Evolutionary conservation across 345 rosid species (phyloP).

Genomic region (Boechera stricta): DNA sequence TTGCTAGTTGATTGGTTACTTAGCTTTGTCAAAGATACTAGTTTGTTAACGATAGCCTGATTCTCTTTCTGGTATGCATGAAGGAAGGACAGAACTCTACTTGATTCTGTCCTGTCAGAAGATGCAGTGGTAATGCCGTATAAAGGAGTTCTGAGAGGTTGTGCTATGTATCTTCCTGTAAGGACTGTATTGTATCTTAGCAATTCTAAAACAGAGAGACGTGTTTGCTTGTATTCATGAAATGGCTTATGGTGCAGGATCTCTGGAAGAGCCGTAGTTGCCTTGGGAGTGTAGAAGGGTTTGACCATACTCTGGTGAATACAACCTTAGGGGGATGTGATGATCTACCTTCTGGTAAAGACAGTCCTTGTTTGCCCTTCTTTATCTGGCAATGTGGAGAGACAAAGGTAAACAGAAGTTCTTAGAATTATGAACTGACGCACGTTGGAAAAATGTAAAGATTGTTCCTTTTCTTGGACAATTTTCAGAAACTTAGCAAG

Average conservation of each 20-base stretch:
- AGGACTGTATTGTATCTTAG: constrained; percentile 42
- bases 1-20: constrained; percentile 19
- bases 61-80: constrained; percentile 29
- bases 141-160: constrained; percentile 77
- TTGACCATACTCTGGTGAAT: constrained; percentile 83
- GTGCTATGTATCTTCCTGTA: constrained; percentile 91
- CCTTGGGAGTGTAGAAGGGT: constrained; percentile 80
- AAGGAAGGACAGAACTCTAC: constrained; percentile 84
- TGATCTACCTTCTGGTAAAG: constrained; percentile 59
- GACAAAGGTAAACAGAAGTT: constrained; percentile 57
- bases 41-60: constrained; percentile 19
- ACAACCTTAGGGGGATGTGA: constrained; percentile 83
- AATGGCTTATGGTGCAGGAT: constrained; percentile 54
- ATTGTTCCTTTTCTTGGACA: constrained; percentile 17
- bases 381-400: constrained; percentile 92
- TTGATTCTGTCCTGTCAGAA: constrained; percentile 67
- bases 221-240: constrained; percentile 15
- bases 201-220: constrained; percentile 9
- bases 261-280: constrained; percentile 80
- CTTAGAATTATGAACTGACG: neutral
- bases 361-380: constrained; percentile 75
- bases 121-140: constrained; percentile 72
- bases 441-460: neutral
- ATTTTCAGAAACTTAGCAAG: constrained; percentile 73
- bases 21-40: constrained; percentile 16